Conservation (phyloP, 2,329 filamentous ascomycete species). For the Cercospora berteroae region DNA sequence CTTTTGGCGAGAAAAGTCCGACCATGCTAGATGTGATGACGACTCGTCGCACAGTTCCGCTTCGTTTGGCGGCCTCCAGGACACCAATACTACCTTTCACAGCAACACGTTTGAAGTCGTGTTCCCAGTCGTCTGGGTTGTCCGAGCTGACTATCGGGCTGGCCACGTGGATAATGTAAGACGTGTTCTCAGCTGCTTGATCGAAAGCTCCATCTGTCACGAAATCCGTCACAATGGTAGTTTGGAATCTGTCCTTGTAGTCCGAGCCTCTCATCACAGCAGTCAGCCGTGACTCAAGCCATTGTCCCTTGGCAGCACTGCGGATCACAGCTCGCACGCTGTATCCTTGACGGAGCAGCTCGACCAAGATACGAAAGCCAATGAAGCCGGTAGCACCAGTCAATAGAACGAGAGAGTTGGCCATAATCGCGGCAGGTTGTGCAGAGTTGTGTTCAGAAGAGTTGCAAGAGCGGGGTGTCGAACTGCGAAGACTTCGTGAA, state of each 20-base stretch:
- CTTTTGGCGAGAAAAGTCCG: slow-evolving; percentile 22
- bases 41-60: slow-evolving; percentile 40
- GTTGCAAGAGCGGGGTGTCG: neutral
- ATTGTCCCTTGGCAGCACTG: slow-evolving; percentile 34
- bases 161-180: slow-evolving; percentile 34
- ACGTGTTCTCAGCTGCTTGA: slow-evolving; percentile 35
- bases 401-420: slow-evolving; percentile 30
- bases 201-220: slow-evolving; percentile 36
- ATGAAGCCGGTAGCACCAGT: slow-evolving; percentile 44
- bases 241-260: slow-evolving; percentile 30
- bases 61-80: slow-evolving; percentile 40
- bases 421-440: slow-evolving; percentile 3
- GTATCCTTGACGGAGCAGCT: slow-evolving; percentile 39
- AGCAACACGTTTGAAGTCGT: slow-evolving; percentile 25
- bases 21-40: slow-evolving; percentile 42
- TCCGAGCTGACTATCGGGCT: slow-evolving; percentile 26
- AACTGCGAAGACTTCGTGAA: neutral
- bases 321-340: slow-evolving; percentile 41
- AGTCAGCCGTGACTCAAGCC: slow-evolving; percentile 26
- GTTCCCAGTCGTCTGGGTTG: slow-evolving; percentile 8
- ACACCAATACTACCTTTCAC: slow-evolving; percentile 42
- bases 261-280: neutral
- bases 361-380: slow-evolving; percentile 38
- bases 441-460: neutral
- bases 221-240: slow-evolving; percentile 38